Conservation (phyloP, 768 basidiomycete species). For the Chlorophyllum brunneum region DNA sequence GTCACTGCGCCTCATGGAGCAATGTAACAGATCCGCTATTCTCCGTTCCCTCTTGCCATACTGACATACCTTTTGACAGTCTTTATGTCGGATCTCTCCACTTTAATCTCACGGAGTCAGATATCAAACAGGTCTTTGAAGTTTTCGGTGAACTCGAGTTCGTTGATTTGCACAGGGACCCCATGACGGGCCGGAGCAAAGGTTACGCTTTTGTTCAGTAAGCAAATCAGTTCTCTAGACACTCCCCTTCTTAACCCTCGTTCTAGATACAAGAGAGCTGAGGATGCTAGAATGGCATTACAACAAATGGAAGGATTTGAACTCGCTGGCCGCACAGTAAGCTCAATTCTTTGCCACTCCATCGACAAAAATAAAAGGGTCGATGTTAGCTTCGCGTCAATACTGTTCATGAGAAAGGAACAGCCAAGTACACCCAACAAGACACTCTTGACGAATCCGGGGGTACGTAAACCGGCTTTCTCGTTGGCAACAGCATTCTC, state of each 20-base stretch:
- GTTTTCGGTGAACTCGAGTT: constrained; percentile 98
- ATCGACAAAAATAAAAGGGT: not conserved
- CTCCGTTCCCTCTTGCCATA: not conserved
- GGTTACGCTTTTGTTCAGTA: constrained; percentile 98
- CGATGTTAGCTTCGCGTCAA: constrained; percentile 72
- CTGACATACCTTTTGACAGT: constrained; percentile 34
- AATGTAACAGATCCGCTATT: constrained; percentile 61
- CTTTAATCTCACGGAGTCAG: constrained; percentile 94
- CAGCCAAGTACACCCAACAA: constrained; percentile 66
- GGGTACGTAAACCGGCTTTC: constrained; percentile 42
- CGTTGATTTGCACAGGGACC: constrained; percentile 96
- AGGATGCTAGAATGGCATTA: constrained; percentile 94
- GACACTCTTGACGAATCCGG: constrained; percentile 88
- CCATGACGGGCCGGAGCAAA: constrained; percentile 92
- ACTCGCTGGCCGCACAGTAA: constrained; percentile 88
- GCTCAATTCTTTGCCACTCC: constrained; percentile 22
- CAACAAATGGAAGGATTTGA: constrained; percentile 99
- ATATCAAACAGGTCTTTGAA: constrained; percentile 98
- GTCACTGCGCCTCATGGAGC: constrained; percentile 76
- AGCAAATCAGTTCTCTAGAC: constrained; percentile 22
- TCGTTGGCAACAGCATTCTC: not conserved
- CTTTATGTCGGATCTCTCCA: constrained; percentile 96
- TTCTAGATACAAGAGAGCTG: constrained; percentile 77
- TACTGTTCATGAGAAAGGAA: constrained; percentile 90
- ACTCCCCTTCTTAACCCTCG: not conserved